Percentiles rank a stretch among this genome's conserved stretches.
Evolutionary conservation across 2,329 filamentous ascomycete genomes (phyloP).

Genomic region (Ceratocystis eucalypticola): DNA sequence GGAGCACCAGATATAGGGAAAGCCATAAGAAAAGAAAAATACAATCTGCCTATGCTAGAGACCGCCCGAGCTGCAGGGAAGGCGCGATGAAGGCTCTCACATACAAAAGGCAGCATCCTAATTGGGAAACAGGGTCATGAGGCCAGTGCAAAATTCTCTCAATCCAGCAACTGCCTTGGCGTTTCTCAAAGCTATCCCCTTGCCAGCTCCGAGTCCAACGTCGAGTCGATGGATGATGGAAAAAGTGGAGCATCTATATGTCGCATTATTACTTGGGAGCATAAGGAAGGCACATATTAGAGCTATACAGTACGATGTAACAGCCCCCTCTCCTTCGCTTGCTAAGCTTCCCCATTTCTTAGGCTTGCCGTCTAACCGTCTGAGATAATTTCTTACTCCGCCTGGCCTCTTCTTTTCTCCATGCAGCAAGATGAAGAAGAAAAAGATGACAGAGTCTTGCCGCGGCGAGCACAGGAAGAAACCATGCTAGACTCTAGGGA

Average conservation of each 20-base stretch:
- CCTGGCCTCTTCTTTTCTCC: not conserved
- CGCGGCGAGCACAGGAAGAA: not conserved
- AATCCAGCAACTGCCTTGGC: not conserved
- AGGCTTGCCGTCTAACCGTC: not conserved
- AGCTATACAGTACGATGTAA: no score
- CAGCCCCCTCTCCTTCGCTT: not conserved
- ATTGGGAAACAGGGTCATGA: not conserved
- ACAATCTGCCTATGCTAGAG: not conserved
- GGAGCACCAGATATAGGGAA: no score
- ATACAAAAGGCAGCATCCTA: no score
- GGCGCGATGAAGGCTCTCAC: no score
- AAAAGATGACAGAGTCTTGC: not conserved
- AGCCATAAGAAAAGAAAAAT: not conserved
- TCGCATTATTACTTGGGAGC: no score
- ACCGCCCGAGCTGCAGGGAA: no score
- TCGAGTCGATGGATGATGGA: not conserved
- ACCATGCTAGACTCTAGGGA: not conserved
- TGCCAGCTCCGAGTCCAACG: not conserved
- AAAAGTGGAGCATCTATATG: not conserved
- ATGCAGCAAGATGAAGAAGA: conserved; percentile 13
- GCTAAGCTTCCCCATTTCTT: not conserved
- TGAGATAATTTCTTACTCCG: not conserved
- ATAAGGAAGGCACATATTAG: no score
- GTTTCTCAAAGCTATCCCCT: not conserved
- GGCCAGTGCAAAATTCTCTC: not conserved